A percentile compares a stretch with the other conserved stretches of the same genome.
These are phyloP conservation scores for Termitomyces sp. DNA, from an alignment of 768 basidiomycete species.

Conservation along the genomic window DNA sequence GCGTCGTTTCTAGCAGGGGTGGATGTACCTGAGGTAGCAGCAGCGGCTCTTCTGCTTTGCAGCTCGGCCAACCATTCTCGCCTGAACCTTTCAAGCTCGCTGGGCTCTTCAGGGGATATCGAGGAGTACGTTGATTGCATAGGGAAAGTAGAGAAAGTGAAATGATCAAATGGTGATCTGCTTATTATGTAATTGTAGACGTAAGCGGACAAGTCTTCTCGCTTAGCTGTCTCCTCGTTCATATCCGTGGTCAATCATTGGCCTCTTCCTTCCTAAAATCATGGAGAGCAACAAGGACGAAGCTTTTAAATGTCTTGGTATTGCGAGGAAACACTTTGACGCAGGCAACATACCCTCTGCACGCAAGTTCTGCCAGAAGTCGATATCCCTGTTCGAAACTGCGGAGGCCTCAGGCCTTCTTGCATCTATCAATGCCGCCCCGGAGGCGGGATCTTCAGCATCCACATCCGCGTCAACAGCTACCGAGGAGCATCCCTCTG, in stretches of 20 bases:
- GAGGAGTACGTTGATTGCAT: conserved; percentile 16
- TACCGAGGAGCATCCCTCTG: conserved; percentile 65
- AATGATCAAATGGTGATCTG: conserved; percentile 1
- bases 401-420: conserved; percentile 69
- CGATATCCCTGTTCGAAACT: conserved; percentile 75
- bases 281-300: conserved; percentile 94
- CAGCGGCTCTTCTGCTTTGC: conserved; percentile 27
- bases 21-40: conserved; percentile 1
- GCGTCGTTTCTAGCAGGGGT: not conserved
- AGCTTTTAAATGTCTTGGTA: conserved; percentile 73
- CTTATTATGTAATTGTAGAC: conserved; percentile 8
- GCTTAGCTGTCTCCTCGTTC: conserved; percentile 16
- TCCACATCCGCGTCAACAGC: conserved; percentile 35
- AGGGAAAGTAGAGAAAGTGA: not conserved
- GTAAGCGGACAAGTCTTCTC: conserved; percentile 10
- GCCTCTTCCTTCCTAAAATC: not conserved
- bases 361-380: conserved; percentile 87
- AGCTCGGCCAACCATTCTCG: conserved; percentile 72
- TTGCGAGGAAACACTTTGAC: conserved; percentile 72
- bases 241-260: conserved; percentile 5
- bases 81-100: conserved; percentile 67
- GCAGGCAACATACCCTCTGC: conserved; percentile 72
- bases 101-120: conserved; percentile 37
- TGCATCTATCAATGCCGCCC: conserved; percentile 55
- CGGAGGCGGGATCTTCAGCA: conserved; percentile 38